Conservation (phyloP, 345 rosid species). For the Citrus inodora region DNA sequence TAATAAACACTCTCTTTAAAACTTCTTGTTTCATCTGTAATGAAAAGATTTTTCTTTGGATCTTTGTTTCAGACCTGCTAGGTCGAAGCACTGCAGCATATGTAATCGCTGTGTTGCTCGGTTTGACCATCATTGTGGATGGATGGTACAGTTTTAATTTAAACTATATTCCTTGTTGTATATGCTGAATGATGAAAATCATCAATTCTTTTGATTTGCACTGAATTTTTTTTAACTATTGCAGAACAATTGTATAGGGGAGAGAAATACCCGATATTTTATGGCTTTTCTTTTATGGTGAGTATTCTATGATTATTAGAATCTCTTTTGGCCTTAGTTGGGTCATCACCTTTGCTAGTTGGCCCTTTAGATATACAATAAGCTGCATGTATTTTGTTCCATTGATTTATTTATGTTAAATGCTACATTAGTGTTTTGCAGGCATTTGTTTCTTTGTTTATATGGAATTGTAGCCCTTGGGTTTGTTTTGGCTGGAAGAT, state of each 20-base stretch:
- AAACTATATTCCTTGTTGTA: background rate
- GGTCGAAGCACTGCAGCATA: conserved; percentile 95
- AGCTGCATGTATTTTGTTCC: background rate
- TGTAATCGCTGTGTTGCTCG: conserved; percentile 92
- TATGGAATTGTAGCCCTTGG: conserved; percentile 71
- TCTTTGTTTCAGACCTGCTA: conserved; percentile 71
- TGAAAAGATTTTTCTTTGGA: conserved; percentile 16
- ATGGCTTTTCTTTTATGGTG: conserved; percentile 95
- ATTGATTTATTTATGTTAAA: conserved; percentile 22
- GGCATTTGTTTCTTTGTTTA: conserved; percentile 76
- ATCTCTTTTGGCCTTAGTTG: background rate
- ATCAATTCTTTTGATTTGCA: background rate
- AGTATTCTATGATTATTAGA: conserved; percentile 30
- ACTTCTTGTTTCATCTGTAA: background rate
- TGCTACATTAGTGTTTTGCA: conserved; percentile 35
- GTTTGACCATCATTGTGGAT: conserved; percentile 96
- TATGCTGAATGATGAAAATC: background rate
- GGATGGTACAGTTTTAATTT: conserved; percentile 66
- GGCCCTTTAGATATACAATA: background rate
- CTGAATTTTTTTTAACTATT: conserved; percentile 17
- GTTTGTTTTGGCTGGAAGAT: conserved; percentile 68
- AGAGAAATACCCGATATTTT: conserved; percentile 80
- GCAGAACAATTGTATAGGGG: conserved; percentile 96
- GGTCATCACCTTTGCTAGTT: background rate
- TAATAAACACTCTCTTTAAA: background rate